Base-by-base conservation (phyloP, 768 basidiomycete species). In the Suillus fuscotomentosus region DNA sequence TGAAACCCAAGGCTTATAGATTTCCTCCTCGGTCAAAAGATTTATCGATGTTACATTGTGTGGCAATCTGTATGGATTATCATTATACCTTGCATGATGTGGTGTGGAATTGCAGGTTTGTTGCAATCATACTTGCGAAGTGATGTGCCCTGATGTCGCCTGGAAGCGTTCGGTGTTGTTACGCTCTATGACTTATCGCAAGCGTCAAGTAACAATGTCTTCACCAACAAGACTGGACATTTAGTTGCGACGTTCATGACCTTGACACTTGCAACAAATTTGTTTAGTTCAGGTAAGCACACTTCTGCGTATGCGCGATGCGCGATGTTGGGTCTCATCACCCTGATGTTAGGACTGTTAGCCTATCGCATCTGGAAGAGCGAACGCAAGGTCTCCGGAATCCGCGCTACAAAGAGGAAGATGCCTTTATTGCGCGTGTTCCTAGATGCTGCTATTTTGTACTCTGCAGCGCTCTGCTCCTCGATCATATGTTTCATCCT, bases 21-120 rank as follows among this genome's bases (percentile, higher is more conserved):
- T 24, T 17, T 10, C 8, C 22, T 6, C 13, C 24, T 24, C 22
- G 14, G 13, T 50, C 22, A 6, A 42, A 51, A 51, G 50, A 51
- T 51, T 17, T 51, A 68, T 57, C 67, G 67, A 24, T 68, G 67
- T 36, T 68, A 66, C 22, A 20, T 66, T 27, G 65, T 68, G 15
- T 68, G 67, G 67, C 61, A 66, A 59, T 63, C 66, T 13, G 31
- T 47, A 5, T 66, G 41, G 31, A 31, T 68, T 38, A 39, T 68
- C 42, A 31, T 68, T 4, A 43, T 68, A 36, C 65, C 61, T 17
- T 42, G 59, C 20, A 41, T 63, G 1, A 42, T 63, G 48, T 65
- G 61, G 60, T 54, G 41, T 43, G 48, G 61, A 42, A 22, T 68
- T 15, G 61, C 55, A 36, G 54, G 67, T 68, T 27, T 15, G 66